phyloP scores from a whole-genome alignment of 2,329 filamentous ascomycete species.

The Cercospora sp. region DNA sequence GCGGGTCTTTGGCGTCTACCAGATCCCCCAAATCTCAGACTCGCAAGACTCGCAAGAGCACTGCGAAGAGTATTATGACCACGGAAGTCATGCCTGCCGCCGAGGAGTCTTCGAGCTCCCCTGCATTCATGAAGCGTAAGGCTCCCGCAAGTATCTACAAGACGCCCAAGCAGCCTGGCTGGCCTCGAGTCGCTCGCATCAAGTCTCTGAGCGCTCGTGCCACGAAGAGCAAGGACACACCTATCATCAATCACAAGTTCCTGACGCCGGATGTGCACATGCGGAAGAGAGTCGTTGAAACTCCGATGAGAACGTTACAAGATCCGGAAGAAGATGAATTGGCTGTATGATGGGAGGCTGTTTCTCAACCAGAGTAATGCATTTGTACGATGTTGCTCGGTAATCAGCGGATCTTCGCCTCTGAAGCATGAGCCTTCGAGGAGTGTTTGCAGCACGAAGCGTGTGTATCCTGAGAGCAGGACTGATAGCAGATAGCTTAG shows the following conservation, averaged over 20 bases:
- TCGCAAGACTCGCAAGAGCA: not conserved
- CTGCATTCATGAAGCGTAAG: constrained; percentile 10
- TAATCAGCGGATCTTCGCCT: too few relatives aligned
- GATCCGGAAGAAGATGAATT: constrained; percentile 26
- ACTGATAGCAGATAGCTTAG: not conserved
- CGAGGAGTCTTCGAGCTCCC: constrained; percentile 6
- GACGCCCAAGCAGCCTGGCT: constrained; percentile 14
- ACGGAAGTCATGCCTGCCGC: not conserved
- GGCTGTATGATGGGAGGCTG: constrained; percentile 5
- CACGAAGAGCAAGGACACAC: constrained; percentile 11
- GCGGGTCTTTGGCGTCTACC: not conserved
- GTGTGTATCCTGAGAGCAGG: not conserved
- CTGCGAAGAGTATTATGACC: not conserved
- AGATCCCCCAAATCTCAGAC: not conserved
- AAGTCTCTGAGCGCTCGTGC: constrained; percentile 5
- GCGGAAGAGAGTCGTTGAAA: constrained; percentile 20
- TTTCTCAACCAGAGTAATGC: too few relatives aligned
- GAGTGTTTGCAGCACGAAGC: not conserved
- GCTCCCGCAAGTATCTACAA: constrained; percentile 14
- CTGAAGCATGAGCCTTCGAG: too few relatives aligned
- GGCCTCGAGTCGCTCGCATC: constrained; percentile 15
- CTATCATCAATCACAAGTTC: constrained; percentile 13
- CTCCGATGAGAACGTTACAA: constrained; percentile 18
- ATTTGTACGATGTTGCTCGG: too few relatives aligned
- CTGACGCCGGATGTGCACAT: not conserved